These are phyloP conservation scores for Ustilago crameri DNA, from an alignment of 1,284 basidiomycete genomes.

Conservation along the genomic window DNA sequence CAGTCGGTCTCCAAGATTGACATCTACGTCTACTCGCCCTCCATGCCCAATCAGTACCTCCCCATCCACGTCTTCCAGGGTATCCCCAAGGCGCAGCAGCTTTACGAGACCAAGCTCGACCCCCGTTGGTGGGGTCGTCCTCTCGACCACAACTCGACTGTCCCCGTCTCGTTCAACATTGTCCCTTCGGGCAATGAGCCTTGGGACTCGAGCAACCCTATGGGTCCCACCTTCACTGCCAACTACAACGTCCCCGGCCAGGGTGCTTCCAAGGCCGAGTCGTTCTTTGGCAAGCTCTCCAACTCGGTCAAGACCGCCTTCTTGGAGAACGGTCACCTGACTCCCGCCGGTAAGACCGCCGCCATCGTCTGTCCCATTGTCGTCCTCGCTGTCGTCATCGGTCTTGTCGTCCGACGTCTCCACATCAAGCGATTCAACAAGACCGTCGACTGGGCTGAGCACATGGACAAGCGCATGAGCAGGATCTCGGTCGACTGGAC, in stretches of 20 bases:
- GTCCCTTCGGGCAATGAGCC: slow-evolving; percentile 64
- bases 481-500: slow-evolving; percentile 65
- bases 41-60: slow-evolving; percentile 36
- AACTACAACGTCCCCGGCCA: slow-evolving; percentile 53
- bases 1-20: slow-evolving; percentile 54
- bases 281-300: slow-evolving; percentile 45
- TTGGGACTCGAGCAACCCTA: slow-evolving; percentile 64
- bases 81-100: slow-evolving; percentile 45
- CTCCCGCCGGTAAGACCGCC: slow-evolving; percentile 58
- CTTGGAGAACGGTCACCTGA: slow-evolving; percentile 54
- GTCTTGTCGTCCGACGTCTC: slow-evolving; percentile 58
- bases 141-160: slow-evolving; percentile 41
- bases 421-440: slow-evolving; percentile 66
- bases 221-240: slow-evolving; percentile 62
- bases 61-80: slow-evolving; percentile 62
- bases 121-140: slow-evolving; percentile 62
- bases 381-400: slow-evolving; percentile 51
- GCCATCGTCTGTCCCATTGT: slow-evolving; percentile 64
- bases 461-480: slow-evolving; percentile 67
- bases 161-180: slow-evolving; percentile 64
- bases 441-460: slow-evolving; percentile 65
- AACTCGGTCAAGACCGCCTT: slow-evolving; percentile 57
- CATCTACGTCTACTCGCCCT: slow-evolving; percentile 64
- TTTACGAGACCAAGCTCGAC: slow-evolving; percentile 53
- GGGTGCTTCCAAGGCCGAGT: slow-evolving; percentile 45